phyloP scores from a whole-genome alignment of 768 basidiomycete species.

The Psilocybe azurescens region DNA sequence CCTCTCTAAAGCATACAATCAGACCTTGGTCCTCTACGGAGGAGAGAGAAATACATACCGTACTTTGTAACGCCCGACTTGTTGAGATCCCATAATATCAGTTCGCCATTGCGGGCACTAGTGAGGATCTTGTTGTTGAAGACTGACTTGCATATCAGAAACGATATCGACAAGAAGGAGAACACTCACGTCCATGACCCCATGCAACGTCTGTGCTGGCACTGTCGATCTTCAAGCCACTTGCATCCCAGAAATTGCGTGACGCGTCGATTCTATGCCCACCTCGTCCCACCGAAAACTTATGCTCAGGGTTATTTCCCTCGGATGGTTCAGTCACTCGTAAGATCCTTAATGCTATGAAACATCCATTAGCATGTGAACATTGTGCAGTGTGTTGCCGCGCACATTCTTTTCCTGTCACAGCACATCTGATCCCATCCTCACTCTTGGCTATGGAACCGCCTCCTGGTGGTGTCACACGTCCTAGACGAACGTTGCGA shows the following conservation, averaged over 20 bases:
- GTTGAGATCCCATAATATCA: constrained; percentile 84
- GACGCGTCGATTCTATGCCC: constrained; percentile 75
- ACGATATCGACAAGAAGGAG: background rate
- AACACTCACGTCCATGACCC: constrained; percentile 65
- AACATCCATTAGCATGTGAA: background rate
- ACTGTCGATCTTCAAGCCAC: constrained; percentile 79
- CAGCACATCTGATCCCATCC: constrained; percentile 70
- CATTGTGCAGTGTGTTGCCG: background rate
- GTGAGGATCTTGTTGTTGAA: constrained; percentile 81
- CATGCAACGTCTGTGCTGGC: constrained; percentile 83
- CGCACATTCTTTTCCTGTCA: constrained; percentile 82
- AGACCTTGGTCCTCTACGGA: background rate
- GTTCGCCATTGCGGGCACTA: constrained; percentile 80
- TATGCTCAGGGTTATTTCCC: constrained; percentile 48
- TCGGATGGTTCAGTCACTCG: constrained; percentile 57
- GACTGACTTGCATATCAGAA: constrained; percentile 41
- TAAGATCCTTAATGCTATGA: constrained; percentile 62
- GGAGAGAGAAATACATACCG: constrained; percentile 46
- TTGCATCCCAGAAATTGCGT: constrained; percentile 80
- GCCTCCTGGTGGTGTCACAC: constrained; percentile 66
- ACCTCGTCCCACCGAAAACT: constrained; percentile 57
- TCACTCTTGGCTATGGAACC: constrained; percentile 72
- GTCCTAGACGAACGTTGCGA: constrained; percentile 61
- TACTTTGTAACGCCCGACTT: constrained; percentile 71
- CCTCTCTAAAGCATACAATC: constrained; percentile 49